These are phyloP conservation scores for Prillingera fragicola DNA, from an alignment of 1,284 basidiomycete species.

Conservation along the genomic window DNA sequence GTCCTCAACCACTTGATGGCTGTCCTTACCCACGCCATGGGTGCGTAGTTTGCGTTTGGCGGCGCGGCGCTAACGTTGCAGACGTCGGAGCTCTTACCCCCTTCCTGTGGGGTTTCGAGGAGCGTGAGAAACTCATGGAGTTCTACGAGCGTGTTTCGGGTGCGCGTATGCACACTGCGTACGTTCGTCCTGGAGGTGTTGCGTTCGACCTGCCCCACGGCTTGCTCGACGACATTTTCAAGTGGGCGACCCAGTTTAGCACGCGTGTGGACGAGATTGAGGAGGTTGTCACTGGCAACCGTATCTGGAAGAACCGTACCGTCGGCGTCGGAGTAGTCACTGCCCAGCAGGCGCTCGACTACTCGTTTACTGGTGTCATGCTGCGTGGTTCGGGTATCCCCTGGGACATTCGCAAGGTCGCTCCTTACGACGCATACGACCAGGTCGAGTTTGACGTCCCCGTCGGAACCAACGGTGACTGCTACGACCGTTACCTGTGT, in stretches of 20 bases:
- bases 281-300: slow-evolving; percentile 94
- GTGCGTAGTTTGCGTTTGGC: slow-evolving; percentile 2
- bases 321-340: slow-evolving; percentile 87
- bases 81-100: slow-evolving; percentile 97
- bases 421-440: slow-evolving; percentile 95
- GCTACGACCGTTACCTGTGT: slow-evolving; percentile 79
- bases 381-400: slow-evolving; percentile 86
- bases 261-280: slow-evolving; percentile 88
- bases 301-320: slow-evolving; percentile 96
- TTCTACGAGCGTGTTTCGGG: slow-evolving; percentile 99
- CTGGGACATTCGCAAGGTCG: slow-evolving; percentile 90
- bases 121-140: slow-evolving; percentile 99
- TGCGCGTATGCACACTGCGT: slow-evolving; percentile 95
- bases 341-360: slow-evolving; percentile 86
- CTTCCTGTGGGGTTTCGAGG: slow-evolving; percentile 99
- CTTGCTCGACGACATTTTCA: slow-evolving; percentile 92
- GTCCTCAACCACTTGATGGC: slow-evolving; percentile 98
- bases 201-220: slow-evolving; percentile 97
- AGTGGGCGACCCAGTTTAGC: slow-evolving; percentile 93
- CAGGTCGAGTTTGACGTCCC: slow-evolving; percentile 98
- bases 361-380: slow-evolving; percentile 96
- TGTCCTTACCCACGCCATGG: slow-evolving; percentile 61
- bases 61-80: slow-evolving; percentile 62
- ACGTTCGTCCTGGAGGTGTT: slow-evolving; percentile 95
- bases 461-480: slow-evolving; percentile 93